A percentile compares a stretch with the other conserved stretches of the same genome.
Conservation (phyloP, 257 asterid genomes). For the Solanum pimpinellifolium region DNA sequence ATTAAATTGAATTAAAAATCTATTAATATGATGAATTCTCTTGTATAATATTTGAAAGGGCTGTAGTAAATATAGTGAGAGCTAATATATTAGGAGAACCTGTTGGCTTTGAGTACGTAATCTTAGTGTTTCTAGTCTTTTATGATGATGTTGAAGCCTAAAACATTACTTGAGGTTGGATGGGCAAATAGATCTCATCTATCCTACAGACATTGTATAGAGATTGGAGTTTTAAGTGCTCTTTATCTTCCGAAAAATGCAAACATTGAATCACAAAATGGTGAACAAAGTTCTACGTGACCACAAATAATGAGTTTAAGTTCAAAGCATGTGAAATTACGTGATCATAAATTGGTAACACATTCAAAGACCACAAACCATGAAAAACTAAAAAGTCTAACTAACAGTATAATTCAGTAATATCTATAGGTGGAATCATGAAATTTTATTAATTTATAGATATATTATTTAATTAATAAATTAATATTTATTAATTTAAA, state of each 20-base stretch:
- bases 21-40: not conserved
- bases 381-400: not conserved
- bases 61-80: not conserved
- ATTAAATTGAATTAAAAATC: not conserved
- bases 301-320: not conserved
- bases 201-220: not conserved
- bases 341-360: not conserved
- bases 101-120: slow-evolving; percentile 61
- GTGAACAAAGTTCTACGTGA: not conserved
- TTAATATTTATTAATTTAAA: no score
- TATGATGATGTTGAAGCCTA: not conserved
- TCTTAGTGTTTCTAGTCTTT: slow-evolving; percentile 1
- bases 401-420: not conserved
- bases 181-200: not conserved
- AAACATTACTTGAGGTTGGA: not conserved
- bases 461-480: no score
- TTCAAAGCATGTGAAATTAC: not conserved
- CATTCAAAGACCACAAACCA: not conserved
- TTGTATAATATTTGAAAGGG: not conserved
- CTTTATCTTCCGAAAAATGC: not conserved
- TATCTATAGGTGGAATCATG: no score
- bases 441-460: no score
- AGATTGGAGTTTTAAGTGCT: not conserved
- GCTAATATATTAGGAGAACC: slow-evolving; percentile 52
- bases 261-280: not conserved